Conservation (phyloP, 139 green algal species). For the Auxenochlorella protothecoides region DNA sequence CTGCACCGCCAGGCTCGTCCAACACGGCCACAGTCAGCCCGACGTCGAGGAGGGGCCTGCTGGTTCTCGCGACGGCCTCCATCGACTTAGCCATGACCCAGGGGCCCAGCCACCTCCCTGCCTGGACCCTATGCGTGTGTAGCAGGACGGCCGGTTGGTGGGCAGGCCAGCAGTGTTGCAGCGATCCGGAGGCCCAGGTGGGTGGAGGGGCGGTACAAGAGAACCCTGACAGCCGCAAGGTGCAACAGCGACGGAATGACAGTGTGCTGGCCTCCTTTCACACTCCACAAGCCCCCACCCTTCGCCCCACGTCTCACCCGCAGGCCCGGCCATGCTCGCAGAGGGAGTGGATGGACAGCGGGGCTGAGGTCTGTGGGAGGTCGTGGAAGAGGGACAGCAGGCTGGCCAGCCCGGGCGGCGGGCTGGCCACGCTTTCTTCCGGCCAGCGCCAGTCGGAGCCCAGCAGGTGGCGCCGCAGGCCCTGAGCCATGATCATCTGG, state of each 20-base stretch:
- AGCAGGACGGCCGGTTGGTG: no score
- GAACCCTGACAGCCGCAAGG: no score
- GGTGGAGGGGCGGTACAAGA: no score
- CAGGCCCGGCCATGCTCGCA: no score
- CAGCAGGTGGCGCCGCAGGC: constrained; percentile 39
- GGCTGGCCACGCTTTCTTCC: neutral
- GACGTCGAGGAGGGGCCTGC: neutral
- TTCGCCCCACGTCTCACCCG: no score
- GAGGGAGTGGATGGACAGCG: no score
- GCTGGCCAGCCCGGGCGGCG: constrained; percentile 16
- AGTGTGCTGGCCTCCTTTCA: no score
- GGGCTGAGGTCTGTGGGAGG: no score
- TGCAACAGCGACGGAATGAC: no score
- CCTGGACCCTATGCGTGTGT: constrained; percentile 39
- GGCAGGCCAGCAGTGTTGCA: no score
- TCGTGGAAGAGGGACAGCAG: constrained; percentile 46
- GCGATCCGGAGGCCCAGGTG: no score
- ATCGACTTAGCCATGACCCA: constrained; percentile 71
- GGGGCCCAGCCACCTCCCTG: constrained; percentile 80
- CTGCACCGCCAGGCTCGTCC: constrained; percentile 58
- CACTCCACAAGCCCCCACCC: no score
- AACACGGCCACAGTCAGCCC: constrained; percentile 48
- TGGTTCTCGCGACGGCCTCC: constrained; percentile 22
- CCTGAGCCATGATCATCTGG: constrained; percentile 86
- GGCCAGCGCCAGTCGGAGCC: constrained; percentile 33